phyloP scores from a whole-genome alignment of 192 early-diverging fungal species.

The Radiomyces spectabilis region DNA sequence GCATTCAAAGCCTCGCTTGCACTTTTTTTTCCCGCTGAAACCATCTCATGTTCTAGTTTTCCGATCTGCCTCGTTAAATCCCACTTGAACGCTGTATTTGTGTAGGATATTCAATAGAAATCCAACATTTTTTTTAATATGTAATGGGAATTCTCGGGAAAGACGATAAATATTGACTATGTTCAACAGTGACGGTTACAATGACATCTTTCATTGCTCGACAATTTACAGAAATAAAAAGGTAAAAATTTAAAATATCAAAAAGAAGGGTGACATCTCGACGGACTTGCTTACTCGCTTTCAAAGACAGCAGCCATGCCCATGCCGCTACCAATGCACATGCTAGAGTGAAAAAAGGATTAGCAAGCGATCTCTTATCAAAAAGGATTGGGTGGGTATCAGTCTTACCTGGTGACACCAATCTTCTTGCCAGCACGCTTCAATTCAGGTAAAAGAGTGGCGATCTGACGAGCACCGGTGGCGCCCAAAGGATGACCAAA shows the following conservation, averaged over 20 bases:
- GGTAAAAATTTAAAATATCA: neutral
- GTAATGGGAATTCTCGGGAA: no score
- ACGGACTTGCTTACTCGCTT: conserved; percentile 37
- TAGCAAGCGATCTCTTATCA: no score
- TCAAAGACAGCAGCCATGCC: conserved; percentile 87
- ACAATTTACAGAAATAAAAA: neutral
- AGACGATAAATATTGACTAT: neutral
- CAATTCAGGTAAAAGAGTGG: conserved; percentile 90
- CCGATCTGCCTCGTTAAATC: neutral
- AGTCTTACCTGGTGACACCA: conserved; percentile 80
- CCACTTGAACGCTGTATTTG: neutral
- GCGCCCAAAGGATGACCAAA: conserved; percentile 89
- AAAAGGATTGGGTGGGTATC: no score
- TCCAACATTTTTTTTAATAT: neutral
- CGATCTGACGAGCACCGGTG: conserved; percentile 95
- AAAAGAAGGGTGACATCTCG: neutral
- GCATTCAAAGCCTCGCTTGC: no score
- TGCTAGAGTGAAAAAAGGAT: no score
- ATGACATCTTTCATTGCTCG: neutral
- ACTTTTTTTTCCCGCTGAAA: neutral
- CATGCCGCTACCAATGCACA: conserved; percentile 87
- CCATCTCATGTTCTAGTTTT: neutral
- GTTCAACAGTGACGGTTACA: neutral
- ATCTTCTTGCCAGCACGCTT: conserved; percentile 77
- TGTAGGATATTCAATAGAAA: neutral